A percentile compares a stretch with the other conserved stretches of the same genome.
phyloP scores from a whole-genome alignment of 78 protist genomes.

The Cyanophora paradoxa region DNA sequence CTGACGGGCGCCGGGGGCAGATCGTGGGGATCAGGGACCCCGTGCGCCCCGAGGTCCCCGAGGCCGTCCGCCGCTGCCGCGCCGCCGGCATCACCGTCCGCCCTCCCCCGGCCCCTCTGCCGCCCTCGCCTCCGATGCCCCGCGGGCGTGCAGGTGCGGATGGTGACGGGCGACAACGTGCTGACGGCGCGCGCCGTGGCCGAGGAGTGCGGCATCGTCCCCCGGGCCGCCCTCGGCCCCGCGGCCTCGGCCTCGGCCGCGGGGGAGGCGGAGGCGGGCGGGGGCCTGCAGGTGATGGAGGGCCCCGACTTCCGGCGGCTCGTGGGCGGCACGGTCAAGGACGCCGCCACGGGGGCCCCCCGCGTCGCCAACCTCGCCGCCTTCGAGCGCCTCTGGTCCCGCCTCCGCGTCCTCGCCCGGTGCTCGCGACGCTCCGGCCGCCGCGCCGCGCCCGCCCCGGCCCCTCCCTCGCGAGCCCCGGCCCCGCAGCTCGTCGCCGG shows the following conservation, averaged over 20 bases:
- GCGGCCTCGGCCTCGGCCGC: too few species aligned
- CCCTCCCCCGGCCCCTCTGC: too few species aligned
- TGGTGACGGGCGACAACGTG: constrained; percentile 96
- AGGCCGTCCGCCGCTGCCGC: constrained; percentile 73
- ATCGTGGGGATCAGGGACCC: constrained; percentile 94
- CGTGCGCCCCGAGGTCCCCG: constrained; percentile 87
- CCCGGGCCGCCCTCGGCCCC: neutral
- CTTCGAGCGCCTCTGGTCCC: neutral
- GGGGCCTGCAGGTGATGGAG: constrained; percentile 60
- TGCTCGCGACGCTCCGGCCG: too few species aligned
- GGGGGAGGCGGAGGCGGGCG: too few species aligned
- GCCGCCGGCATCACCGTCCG: too few species aligned
- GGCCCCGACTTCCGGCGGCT: constrained; percentile 69
- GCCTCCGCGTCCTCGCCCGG: constrained; percentile 56
- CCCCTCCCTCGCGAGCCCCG: too few species aligned
- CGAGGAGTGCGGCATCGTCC: constrained; percentile 78
- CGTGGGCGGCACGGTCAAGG: constrained; percentile 48
- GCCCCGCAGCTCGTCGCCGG: constrained; percentile 86
- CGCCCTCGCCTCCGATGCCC: too few species aligned
- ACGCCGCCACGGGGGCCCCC: too few species aligned
- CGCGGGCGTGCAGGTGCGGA: constrained; percentile 90
- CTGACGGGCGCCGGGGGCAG: too few species aligned
- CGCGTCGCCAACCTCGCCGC: too few species aligned
- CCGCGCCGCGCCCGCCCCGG: too few species aligned
- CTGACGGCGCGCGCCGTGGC: constrained; percentile 85